Evolutionary conservation across 2,329 filamentous ascomycete genomes (phyloP).

Genomic region (Trichoderma lentiforme): DNA sequence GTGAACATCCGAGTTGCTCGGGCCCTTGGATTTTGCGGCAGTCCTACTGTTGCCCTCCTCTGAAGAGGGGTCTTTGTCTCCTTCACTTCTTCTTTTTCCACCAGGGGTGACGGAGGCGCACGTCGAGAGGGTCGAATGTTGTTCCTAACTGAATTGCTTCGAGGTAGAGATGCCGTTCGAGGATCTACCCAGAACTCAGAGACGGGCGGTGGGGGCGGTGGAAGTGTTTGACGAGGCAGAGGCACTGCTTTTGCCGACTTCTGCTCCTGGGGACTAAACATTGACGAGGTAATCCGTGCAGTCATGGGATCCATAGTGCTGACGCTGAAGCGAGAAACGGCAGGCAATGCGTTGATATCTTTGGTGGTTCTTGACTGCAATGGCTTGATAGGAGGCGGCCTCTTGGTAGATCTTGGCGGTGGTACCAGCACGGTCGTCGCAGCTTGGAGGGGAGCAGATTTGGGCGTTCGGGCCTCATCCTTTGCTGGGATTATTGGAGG

Average conservation of each 20-base stretch:
- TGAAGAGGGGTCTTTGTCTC: constrained; percentile 39
- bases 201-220: neutral
- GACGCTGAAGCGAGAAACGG: constrained; percentile 1
- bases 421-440: neutral
- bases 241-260: neutral
- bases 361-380: constrained; percentile 1
- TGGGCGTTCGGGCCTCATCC: neutral
- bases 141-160: constrained; percentile 30
- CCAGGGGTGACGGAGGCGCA: constrained; percentile 23
- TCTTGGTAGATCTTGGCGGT: constrained; percentile 14
- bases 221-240: neutral
- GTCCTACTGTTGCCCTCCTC: constrained; percentile 43
- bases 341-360: neutral
- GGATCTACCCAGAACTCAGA: constrained; percentile 7
- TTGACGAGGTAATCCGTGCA: constrained; percentile 3
- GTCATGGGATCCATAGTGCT: neutral
- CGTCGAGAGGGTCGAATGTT: constrained; percentile 34
- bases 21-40: constrained; percentile 48
- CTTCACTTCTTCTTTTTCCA: constrained; percentile 23
- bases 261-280: neutral
- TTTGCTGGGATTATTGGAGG: neutral
- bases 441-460: neutral
- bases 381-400: neutral
- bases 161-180: constrained; percentile 28
- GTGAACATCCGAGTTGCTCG: constrained; percentile 31